Conservation (phyloP, 257 asterid species). For the Prunella vulgaris region DNA sequence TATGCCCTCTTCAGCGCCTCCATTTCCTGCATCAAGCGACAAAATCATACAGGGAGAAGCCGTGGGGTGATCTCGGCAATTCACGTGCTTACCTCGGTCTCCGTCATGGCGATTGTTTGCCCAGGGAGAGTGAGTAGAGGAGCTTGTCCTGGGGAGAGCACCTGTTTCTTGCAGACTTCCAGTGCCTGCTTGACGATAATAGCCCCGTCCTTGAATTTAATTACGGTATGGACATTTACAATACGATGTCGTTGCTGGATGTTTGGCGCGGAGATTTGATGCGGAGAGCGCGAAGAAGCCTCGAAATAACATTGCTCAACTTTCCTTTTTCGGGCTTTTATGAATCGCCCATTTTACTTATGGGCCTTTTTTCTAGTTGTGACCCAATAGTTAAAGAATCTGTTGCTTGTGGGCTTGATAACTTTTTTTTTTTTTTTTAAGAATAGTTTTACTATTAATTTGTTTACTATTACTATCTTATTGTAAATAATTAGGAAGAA, state of each 20-base stretch:
- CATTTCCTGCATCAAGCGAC: slow-evolving; percentile 32
- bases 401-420: background rate
- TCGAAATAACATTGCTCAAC: background rate
- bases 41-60: background rate
- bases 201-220: background rate
- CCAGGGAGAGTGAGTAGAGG: background rate
- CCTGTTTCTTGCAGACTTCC: background rate
- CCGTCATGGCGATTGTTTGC: slow-evolving; percentile 38
- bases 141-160: background rate
- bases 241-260: background rate
- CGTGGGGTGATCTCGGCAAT: background rate
- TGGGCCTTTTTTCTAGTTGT: background rate
- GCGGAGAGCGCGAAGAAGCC: background rate
- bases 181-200: slow-evolving; percentile 11
- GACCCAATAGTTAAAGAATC: background rate
- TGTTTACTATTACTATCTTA: too few species aligned
- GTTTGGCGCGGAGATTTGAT: background rate
- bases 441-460: too few species aligned
- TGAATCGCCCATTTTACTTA: background rate
- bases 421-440: too few species aligned
- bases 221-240: background rate
- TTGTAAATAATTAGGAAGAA: too few species aligned
- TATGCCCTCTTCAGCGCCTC: slow-evolving; percentile 61
- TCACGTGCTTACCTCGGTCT: slow-evolving; percentile 30
- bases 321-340: background rate